Conservation (phyloP, 805 yeast genomes). For the Lachancea nothofagi region DNA sequence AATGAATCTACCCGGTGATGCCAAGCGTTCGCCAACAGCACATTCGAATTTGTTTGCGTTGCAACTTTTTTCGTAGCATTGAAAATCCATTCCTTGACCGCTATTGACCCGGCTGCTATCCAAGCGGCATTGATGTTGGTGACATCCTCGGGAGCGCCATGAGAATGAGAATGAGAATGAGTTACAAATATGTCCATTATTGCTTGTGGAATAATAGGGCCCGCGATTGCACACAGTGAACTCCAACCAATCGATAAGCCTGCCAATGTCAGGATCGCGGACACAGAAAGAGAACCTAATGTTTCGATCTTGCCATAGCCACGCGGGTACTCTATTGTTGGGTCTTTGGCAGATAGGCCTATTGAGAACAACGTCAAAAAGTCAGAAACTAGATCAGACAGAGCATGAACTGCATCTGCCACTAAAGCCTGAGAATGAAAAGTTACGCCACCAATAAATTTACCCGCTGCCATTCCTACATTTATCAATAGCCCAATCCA, state of each 20-base stretch:
- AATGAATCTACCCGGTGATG: conserved; percentile 93
- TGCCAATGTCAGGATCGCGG: conserved; percentile 75
- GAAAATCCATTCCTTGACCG: conserved; percentile 82
- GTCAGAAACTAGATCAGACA: conserved; percentile 86
- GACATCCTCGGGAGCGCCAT: conserved; percentile 35
- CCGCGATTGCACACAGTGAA: conserved; percentile 61
- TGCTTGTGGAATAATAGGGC: conserved; percentile 60
- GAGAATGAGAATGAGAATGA: conserved; percentile 39
- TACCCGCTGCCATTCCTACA: conserved; percentile 77
- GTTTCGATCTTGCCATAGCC: conserved; percentile 95
- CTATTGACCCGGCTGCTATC: conserved; percentile 87
- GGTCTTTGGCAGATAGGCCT: conserved; percentile 58
- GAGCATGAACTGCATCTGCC: conserved; percentile 93
- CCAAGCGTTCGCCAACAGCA: conserved; percentile 96
- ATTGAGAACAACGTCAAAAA: conserved; percentile 86
- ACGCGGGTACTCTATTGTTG: conserved; percentile 60
- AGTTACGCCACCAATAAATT: conserved; percentile 81
- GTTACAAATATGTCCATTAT: conserved; percentile 49
- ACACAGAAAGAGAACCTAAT: conserved; percentile 83
- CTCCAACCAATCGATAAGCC: conserved; percentile 90
- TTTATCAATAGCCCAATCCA: conserved; percentile 86
- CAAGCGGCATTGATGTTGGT: conserved; percentile 90
- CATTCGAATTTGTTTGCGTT: conserved; percentile 70
- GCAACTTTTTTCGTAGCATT: conserved; percentile 81
- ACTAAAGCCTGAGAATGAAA: conserved; percentile 92